Base-by-base conservation (phyloP, 129 eudicot species). In the Flaveria bidentis region DNA sequence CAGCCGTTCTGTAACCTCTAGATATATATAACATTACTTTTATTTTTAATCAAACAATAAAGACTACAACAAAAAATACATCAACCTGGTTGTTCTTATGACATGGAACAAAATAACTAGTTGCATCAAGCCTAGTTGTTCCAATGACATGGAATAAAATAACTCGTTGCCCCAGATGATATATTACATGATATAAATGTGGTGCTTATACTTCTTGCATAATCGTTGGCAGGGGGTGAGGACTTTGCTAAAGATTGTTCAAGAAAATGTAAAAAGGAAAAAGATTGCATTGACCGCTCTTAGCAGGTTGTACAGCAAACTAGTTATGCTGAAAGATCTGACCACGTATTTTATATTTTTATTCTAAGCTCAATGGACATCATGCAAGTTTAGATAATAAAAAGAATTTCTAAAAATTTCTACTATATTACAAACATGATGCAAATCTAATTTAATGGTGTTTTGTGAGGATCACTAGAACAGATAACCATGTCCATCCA, bases 1-100 rank as follows among this genome's bases (percentile, higher is more conserved):
- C 5, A 8, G 36, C 65, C 6, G n/a, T 22, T 23, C 9, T 3
- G 16, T 60, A 60, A 5, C 41, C 17, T 26, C 33, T 9, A 11
- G 3, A 7, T 60, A 60, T 25, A 14, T 9, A 25, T 61, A 61
- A 26, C 42, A 26, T 25, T 3, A 60, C n/a, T 61, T 61, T 61
- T 45, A 45, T 45, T 45, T n/a, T 18, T 58, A 58, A 58, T 9
- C 11, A 20, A 22, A 58, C 6, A 58, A 25, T 5, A 4, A 4
- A 58, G 8, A 58, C 65, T 58, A 58, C 36, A 58, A 23, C 23
- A 47, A 18, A 11, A 0, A 44, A 58, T 23, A 22, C 39, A 41
- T 25, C 6, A 58, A 33, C 69, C 77, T 74, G 22, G 56, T 42
- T 56, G 77, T 28, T 55, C 76, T 55, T 72, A 55, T 55, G 53